These are phyloP conservation scores for Hypoxylon sp. DNA, from an alignment of 2,329 filamentous ascomycete genomes.

Conservation along the genomic window DNA sequence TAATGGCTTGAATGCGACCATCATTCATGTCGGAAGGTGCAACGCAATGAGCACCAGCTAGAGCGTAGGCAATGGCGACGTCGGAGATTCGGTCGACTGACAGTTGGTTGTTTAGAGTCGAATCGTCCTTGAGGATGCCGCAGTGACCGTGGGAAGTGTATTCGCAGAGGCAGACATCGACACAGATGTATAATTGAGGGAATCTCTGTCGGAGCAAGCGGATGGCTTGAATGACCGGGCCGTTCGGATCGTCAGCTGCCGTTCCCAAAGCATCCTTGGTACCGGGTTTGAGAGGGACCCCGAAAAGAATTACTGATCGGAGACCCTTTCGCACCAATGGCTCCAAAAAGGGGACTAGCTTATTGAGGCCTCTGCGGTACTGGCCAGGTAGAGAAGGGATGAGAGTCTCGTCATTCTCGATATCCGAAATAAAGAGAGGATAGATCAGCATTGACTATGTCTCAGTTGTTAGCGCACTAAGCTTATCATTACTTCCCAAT, in stretches of 20 bases:
- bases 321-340: conserved; percentile 92
- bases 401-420: conserved; percentile 89
- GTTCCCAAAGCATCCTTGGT: conserved; percentile 94
- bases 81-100: conserved; percentile 96
- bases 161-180: conserved; percentile 97
- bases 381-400: conserved; percentile 95
- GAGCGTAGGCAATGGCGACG: conserved; percentile 97
- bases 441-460: conserved; percentile 96
- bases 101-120: conserved; percentile 90
- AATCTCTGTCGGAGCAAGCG: conserved; percentile 87
- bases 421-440: conserved; percentile 95
- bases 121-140: conserved; percentile 93
- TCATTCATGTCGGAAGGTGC: conserved; percentile 99
- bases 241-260: conserved; percentile 90
- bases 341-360: conserved; percentile 85
- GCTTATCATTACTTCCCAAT: not conserved
- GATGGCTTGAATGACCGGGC: conserved; percentile 91
- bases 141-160: conserved; percentile 99
- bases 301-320: conserved; percentile 94
- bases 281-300: conserved; percentile 85
- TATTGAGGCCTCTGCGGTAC: conserved; percentile 88
- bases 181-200: conserved; percentile 90
- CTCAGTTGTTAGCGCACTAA: conserved; percentile 19
- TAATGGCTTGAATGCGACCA: conserved; percentile 95
- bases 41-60: conserved; percentile 95